A percentile compares a stretch with the other conserved stretches of the same genome.
Conservation (phyloP, 2,329 filamentous ascomycete genomes). For the Zymoseptoria crescenta region DNA sequence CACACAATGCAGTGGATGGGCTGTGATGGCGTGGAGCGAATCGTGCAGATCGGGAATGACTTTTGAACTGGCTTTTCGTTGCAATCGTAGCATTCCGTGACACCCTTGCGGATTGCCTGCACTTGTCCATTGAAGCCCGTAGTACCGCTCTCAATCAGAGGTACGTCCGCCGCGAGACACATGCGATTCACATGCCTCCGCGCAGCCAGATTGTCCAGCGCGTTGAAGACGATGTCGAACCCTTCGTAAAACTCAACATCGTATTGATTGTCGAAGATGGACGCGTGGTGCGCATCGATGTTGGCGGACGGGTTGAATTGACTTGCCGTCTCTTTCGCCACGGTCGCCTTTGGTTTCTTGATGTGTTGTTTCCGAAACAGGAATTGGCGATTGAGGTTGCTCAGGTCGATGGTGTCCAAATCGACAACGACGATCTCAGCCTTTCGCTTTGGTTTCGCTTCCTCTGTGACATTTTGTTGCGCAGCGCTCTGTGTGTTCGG, state of each 20-base stretch:
- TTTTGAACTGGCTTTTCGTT: conserved; percentile 83
- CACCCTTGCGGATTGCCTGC: conserved; percentile 79
- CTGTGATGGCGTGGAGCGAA: conserved; percentile 89
- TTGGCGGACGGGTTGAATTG: conserved; percentile 84
- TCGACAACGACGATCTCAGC: conserved; percentile 84
- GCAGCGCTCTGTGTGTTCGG: conserved; percentile 2
- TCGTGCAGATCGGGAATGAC: conserved; percentile 92
- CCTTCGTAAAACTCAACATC: conserved; percentile 77
- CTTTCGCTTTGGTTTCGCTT: conserved; percentile 10
- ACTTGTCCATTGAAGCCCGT: conserved; percentile 98
- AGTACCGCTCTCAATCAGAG: conserved; percentile 90
- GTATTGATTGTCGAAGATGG: conserved; percentile 87
- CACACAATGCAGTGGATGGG: conserved; percentile 98
- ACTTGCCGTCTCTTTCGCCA: conserved; percentile 84
- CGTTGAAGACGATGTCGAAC: conserved; percentile 90
- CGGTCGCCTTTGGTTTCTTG: conserved; percentile 91
- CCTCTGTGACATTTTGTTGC: not conserved
- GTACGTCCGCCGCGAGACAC: conserved; percentile 85
- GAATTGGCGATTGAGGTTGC: conserved; percentile 96
- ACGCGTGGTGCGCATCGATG: conserved; percentile 82
- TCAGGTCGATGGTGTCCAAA: conserved; percentile 95
- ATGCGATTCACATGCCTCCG: conserved; percentile 93
- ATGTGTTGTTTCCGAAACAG: conserved; percentile 95
- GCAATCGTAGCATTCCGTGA: conserved; percentile 95
- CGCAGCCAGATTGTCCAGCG: conserved; percentile 90